Conservation (phyloP, 768 basidiomycete species). For the Leccinum aurantiacum region DNA sequence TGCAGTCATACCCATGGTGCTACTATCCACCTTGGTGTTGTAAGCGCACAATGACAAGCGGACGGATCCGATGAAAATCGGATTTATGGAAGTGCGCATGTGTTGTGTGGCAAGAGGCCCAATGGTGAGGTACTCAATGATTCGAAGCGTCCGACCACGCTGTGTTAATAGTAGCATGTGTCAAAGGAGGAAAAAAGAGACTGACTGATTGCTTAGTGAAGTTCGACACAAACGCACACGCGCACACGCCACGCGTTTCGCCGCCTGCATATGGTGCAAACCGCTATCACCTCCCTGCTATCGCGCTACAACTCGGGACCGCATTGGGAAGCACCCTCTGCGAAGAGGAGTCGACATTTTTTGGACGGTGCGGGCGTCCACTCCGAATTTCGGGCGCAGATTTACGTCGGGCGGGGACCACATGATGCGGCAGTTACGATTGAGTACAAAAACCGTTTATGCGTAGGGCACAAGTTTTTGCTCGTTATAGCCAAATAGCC, state of each 20-base stretch:
- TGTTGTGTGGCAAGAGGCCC: not conserved
- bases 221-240: not conserved
- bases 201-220: not conserved
- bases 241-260: not conserved
- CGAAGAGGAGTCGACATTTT: not conserved
- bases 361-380: not conserved
- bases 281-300: not conserved
- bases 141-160: not conserved
- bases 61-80: not conserved
- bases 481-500: not conserved
- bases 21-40: not conserved
- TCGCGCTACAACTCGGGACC: not conserved
- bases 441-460: not conserved
- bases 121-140: not conserved
- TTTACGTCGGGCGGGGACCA: constrained; percentile 1
- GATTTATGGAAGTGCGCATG: not conserved
- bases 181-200: not conserved
- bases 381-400: not conserved
- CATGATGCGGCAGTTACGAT: not conserved
- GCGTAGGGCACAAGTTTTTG: not conserved
- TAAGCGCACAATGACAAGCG: not conserved
- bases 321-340: not conserved
- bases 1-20: not conserved
- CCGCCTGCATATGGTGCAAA: not conserved
- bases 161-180: constrained; percentile 2